phyloP scores from a whole-genome alignment of 2,329 filamentous ascomycete species.

The Graphium sp. region DNA sequence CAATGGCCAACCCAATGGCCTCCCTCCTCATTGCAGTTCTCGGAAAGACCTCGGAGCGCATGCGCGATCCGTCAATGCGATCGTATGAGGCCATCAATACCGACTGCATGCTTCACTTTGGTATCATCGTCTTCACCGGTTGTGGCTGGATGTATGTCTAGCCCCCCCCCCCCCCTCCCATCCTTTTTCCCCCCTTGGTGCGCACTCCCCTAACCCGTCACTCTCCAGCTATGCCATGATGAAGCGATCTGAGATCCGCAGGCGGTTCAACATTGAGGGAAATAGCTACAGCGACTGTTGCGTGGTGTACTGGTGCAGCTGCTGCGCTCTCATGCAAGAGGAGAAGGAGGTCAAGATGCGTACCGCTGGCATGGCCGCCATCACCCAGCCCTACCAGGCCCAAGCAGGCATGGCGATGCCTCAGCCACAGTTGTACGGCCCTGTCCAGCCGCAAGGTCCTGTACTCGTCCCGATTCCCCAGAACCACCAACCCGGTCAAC shows the following conservation, averaged over 20 bases:
- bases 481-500: not conserved
- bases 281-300: constrained; percentile 30
- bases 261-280: constrained; percentile 34
- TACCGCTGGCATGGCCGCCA: constrained; percentile 10
- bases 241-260: constrained; percentile 34
- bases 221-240: constrained; percentile 24
- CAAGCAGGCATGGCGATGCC: constrained; percentile 20
- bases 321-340: constrained; percentile 40
- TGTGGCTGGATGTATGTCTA: constrained; percentile 24
- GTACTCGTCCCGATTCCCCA: not conserved
- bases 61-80: constrained; percentile 23
- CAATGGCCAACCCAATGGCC: not conserved
- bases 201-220: not conserved
- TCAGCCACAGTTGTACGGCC: not conserved
- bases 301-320: constrained; percentile 34
- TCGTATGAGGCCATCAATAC: constrained; percentile 18
- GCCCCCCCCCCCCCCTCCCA: not conserved
- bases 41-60: constrained; percentile 24
- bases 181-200: not conserved
- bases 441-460: not conserved
- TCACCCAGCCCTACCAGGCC: constrained; percentile 17
- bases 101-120: constrained; percentile 22
- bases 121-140: constrained; percentile 19
- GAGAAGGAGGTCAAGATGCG: constrained; percentile 31
- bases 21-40: constrained; percentile 14